These are phyloP conservation scores for Pestalotiopsis fici DNA, from an alignment of 2,329 filamentous ascomycete species.

Conservation along the genomic window DNA sequence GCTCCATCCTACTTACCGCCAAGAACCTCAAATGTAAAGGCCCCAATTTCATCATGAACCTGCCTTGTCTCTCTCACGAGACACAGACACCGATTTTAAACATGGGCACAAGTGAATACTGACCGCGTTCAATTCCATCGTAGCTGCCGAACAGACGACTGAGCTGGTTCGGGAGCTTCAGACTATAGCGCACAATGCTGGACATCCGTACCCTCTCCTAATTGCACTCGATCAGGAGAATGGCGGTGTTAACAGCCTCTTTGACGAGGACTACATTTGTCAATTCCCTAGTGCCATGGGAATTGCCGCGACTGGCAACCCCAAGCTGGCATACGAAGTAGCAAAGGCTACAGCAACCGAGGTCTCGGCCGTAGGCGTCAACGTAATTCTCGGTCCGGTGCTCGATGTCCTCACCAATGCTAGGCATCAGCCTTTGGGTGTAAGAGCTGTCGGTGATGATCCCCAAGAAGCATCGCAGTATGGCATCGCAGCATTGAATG, in stretches of 20 bases:
- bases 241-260: conserved; percentile 94
- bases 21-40: conserved; percentile 81
- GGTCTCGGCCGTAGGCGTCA: conserved; percentile 89
- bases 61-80: neutral
- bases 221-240: conserved; percentile 97
- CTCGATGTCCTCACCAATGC: conserved; percentile 93
- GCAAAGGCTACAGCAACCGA: conserved; percentile 93
- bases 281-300: conserved; percentile 98
- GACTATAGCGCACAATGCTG: conserved; percentile 85
- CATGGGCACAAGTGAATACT: neutral
- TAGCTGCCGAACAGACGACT: conserved; percentile 90
- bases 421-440: conserved; percentile 85
- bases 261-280: conserved; percentile 92
- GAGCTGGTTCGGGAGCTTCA: conserved; percentile 88
- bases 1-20: conserved; percentile 81
- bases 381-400: conserved; percentile 91
- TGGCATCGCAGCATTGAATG: conserved; percentile 86
- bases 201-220: conserved; percentile 83
- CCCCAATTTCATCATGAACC: conserved; percentile 1
- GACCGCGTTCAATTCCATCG: conserved; percentile 4
- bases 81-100: neutral
- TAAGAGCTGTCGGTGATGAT: conserved; percentile 87
- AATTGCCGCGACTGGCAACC: conserved; percentile 86
- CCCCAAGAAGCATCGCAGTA: conserved; percentile 94
- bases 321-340: conserved; percentile 83